Conservation (phyloP, 495 filamentous ascomycete species). For the Xylaria intraflava region DNA sequence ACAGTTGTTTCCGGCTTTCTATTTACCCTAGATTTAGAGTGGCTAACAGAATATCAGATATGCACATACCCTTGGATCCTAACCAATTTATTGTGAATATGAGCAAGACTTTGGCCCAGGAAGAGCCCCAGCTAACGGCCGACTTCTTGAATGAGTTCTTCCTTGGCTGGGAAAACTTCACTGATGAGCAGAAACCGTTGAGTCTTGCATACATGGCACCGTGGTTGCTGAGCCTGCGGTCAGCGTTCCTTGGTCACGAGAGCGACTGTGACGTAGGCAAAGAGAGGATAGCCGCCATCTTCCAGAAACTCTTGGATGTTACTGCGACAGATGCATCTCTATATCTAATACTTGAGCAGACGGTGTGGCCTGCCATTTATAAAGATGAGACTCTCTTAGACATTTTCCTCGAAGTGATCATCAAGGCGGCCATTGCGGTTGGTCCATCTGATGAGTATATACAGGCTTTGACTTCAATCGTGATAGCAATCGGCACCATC, state of each 20-base stretch:
- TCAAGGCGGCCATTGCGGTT: conserved; percentile 51
- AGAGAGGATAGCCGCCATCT: conserved; percentile 54
- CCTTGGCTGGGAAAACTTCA: conserved; percentile 60
- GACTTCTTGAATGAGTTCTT: conserved; percentile 65
- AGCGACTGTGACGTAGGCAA: conserved; percentile 53
- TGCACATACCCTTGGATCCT: conserved; percentile 52
- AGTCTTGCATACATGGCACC: conserved; percentile 62
- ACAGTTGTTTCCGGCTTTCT: not conserved
- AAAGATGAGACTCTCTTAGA: conserved; percentile 56
- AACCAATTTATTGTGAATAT: conserved; percentile 58
- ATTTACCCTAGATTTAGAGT: not conserved
- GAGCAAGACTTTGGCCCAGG: conserved; percentile 51
- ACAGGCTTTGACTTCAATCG: conserved; percentile 54
- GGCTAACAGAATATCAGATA: conserved; percentile 30
- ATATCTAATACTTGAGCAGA: conserved; percentile 52
- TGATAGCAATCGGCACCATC: conserved; percentile 53
- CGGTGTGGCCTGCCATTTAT: conserved; percentile 54
- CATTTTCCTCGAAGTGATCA: conserved; percentile 56
- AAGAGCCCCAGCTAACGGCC: conserved; percentile 58
- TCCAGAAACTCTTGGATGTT: conserved; percentile 57
- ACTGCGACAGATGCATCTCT: conserved; percentile 49
- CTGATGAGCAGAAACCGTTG: conserved; percentile 54
- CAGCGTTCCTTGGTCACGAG: conserved; percentile 49
- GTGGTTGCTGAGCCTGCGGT: conserved; percentile 54
- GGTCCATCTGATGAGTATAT: conserved; percentile 52